These are phyloP conservation scores for Didymella exigua DNA, from an alignment of 2,329 filamentous ascomycete species.

Conservation along the genomic window DNA sequence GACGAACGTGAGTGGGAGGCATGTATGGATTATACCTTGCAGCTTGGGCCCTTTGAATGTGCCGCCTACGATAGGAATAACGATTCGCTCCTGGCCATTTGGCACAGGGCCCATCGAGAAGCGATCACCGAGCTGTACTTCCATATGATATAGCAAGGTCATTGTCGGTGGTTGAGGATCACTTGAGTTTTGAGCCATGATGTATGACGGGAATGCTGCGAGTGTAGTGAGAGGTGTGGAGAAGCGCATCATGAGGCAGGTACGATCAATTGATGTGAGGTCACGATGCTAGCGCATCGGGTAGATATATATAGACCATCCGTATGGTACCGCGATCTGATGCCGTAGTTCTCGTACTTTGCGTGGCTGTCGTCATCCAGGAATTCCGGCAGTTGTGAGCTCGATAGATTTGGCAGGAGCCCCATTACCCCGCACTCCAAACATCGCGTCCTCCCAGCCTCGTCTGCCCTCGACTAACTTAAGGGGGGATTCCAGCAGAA, in stretches of 20 bases:
- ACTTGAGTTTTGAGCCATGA: constrained; percentile 23
- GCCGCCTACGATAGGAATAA: constrained; percentile 40
- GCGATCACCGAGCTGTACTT: constrained; percentile 24
- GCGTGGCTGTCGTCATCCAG: constrained; percentile 5
- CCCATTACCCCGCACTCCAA: constrained; percentile 16
- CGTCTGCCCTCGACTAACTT: background rate
- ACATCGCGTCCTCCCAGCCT: background rate
- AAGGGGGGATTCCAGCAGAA: constrained; percentile 18
- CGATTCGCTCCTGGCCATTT: constrained; percentile 29
- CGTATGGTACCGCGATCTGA: constrained; percentile 5
- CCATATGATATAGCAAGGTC: constrained; percentile 34
- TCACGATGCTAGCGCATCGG: background rate
- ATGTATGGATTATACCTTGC: constrained; percentile 18
- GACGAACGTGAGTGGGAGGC: background rate
- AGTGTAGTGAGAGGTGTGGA: constrained; percentile 14
- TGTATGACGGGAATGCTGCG: constrained; percentile 4
- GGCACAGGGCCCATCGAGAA: constrained; percentile 31
- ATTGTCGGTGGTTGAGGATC: constrained; percentile 24
- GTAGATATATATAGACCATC: background rate
- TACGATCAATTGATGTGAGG: background rate
- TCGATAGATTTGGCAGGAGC: background rate
- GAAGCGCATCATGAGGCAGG: constrained; percentile 17
- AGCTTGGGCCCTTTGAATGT: constrained; percentile 36
- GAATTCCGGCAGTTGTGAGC: background rate
- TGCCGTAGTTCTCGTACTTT: background rate